Evolutionary conservation across 2,329 filamentous ascomycete genomes (phyloP).

Genomic region (Fusarium vanettenii): DNA sequence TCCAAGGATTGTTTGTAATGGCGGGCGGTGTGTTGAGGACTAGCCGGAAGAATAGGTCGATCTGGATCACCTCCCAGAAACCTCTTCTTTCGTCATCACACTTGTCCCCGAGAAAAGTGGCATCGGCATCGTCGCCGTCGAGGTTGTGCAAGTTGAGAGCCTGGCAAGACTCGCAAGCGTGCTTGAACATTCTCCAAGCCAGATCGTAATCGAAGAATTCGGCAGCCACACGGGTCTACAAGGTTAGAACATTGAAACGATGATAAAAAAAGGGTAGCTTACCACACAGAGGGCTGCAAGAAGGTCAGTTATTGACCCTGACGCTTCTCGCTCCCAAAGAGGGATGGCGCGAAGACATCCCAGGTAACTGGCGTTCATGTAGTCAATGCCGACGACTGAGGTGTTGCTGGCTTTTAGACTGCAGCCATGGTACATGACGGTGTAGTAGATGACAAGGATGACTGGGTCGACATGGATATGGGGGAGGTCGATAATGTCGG

Average conservation of each 20-base stretch:
- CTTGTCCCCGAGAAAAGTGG: conserved; percentile 16
- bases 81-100: conserved; percentile 43
- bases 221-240: conserved; percentile 43
- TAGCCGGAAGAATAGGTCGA: conserved; percentile 47
- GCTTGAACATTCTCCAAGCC: conserved; percentile 46
- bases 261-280: neutral
- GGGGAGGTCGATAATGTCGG: conserved; percentile 43
- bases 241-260: neutral
- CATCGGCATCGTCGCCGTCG: conserved; percentile 37
- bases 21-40: conserved; percentile 45
- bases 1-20: conserved; percentile 44
- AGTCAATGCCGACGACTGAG: conserved; percentile 22
- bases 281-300: conserved; percentile 47
- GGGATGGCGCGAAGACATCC: conserved; percentile 46
- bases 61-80: conserved; percentile 49
- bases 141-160: conserved; percentile 46
- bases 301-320: conserved; percentile 45
- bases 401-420: conserved; percentile 37
- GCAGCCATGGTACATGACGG: conserved; percentile 45
- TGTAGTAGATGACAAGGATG: conserved; percentile 47
- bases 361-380: conserved; percentile 42
- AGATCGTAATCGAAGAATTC: conserved; percentile 49
- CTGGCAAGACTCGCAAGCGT: conserved; percentile 46
- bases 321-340: conserved; percentile 46
- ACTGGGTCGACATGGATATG: conserved; percentile 47